phyloP scores from a whole-genome alignment of 805 yeast genomes.

The Spathaspora arborariae region DNA sequence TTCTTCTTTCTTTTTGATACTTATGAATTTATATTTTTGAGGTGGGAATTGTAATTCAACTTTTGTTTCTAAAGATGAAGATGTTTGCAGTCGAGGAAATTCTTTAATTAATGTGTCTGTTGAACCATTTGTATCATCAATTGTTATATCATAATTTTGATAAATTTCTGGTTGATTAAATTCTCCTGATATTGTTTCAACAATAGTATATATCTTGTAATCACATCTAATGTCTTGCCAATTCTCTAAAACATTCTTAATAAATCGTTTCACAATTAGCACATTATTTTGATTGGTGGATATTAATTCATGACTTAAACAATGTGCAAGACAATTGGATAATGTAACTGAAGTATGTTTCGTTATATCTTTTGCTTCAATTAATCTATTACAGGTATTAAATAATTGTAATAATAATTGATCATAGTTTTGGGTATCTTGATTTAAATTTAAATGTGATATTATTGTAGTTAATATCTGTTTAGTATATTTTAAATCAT shows the following conservation, averaged over 20 bases:
- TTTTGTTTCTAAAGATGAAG: not conserved
- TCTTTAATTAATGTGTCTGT: not conserved
- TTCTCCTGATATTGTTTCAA: conserved; percentile 17
- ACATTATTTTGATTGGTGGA: conserved; percentile 41
- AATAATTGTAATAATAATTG: conserved; percentile 45
- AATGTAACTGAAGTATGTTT: conserved; percentile 39
- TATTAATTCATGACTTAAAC: conserved; percentile 49
- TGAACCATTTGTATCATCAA: conserved; percentile 14
- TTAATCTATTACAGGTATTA: conserved; percentile 31
- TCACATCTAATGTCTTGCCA: conserved; percentile 38
- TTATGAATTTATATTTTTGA: conserved; percentile 29
- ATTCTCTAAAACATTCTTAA: conserved; percentile 48
- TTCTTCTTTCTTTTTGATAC: not conserved
- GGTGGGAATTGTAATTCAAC: conserved; percentile 34
- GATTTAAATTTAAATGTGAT: conserved; percentile 15
- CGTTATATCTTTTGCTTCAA: conserved; percentile 34
- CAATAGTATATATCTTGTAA: conserved; percentile 10
- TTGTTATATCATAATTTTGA: conserved; percentile 28
- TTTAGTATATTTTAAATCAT: conserved; percentile 42
- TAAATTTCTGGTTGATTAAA: conserved; percentile 24
- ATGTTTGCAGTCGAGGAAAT: no score
- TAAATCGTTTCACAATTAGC: conserved; percentile 50
- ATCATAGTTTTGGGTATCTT: conserved; percentile 9
- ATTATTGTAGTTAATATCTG: conserved; percentile 32
- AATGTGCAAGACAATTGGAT: conserved; percentile 49